A percentile compares a stretch with the other conserved stretches of the same genome.
phyloP scores from a whole-genome alignment of 2,329 filamentous ascomycete species.

The Sporothrix pallida region DNA sequence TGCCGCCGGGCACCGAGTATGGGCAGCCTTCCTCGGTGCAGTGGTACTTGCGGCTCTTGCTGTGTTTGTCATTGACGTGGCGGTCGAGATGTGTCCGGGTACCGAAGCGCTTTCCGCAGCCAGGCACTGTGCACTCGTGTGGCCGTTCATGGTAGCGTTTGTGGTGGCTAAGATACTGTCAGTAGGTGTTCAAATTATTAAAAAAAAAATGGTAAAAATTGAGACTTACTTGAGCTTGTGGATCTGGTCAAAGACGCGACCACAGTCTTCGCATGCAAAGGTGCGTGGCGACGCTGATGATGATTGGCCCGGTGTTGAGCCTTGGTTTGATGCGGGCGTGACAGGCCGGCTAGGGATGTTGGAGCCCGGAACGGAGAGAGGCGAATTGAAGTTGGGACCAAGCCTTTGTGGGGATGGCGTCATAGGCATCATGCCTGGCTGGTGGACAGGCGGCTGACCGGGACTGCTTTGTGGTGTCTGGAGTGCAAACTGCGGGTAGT shows the following conservation, averaged over 20 bases:
- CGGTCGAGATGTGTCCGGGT: slow-evolving; percentile 67
- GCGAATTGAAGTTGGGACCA: slow-evolving; percentile 54
- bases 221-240: slow-evolving; percentile 63
- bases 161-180: slow-evolving; percentile 54
- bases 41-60: slow-evolving; percentile 65
- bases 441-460: slow-evolving; percentile 24
- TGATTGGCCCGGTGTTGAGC: slow-evolving; percentile 38
- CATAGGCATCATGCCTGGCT: slow-evolving; percentile 43
- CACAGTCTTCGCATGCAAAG: slow-evolving; percentile 52
- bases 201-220: neutral
- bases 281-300: slow-evolving; percentile 44
- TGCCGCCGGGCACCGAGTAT: slow-evolving; percentile 62
- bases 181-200: neutral
- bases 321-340: slow-evolving; percentile 48
- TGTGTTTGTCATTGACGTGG: slow-evolving; percentile 67
- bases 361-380: slow-evolving; percentile 45
- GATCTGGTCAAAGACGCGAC: slow-evolving; percentile 59
- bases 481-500: neutral
- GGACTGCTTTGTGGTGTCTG: slow-evolving; percentile 34
- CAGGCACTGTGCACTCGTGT: slow-evolving; percentile 52
- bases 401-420: slow-evolving; percentile 38
- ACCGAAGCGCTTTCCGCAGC: slow-evolving; percentile 63
- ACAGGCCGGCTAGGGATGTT: slow-evolving; percentile 44
- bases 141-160: slow-evolving; percentile 65
- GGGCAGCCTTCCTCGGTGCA: slow-evolving; percentile 61